Evolutionary conservation across 331 rosid species (phyloP).

Genomic region (Cydonia oblonga): DNA sequence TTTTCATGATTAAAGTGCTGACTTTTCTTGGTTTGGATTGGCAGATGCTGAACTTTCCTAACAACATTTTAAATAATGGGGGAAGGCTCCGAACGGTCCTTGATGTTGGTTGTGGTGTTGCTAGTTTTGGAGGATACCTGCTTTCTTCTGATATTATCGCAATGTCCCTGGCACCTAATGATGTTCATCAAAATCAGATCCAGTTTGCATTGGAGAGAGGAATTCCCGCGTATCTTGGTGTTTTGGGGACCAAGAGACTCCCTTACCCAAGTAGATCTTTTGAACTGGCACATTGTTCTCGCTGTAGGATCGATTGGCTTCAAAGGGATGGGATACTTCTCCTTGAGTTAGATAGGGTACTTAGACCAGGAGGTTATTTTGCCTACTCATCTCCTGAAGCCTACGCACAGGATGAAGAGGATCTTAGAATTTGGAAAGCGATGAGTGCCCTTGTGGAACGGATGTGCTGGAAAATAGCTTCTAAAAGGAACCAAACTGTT

Average conservation of each 20-base stretch:
- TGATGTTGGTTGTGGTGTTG: conserved; percentile 99
- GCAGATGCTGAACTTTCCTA: conserved; percentile 27
- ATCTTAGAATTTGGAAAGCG: conserved; percentile 84
- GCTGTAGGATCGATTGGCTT: conserved; percentile 99
- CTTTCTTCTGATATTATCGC: conserved; percentile 74
- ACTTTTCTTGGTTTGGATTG: conserved; percentile 4
- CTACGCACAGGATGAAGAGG: conserved; percentile 98
- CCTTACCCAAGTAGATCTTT: conserved; percentile 99
- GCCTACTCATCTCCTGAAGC: conserved; percentile 99
- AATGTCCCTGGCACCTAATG: conserved; percentile 98
- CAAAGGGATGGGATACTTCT: conserved; percentile 97
- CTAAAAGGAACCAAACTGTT: conserved; percentile 85
- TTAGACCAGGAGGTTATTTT: conserved; percentile 96
- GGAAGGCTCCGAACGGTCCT: conserved; percentile 53
- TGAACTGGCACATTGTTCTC: conserved; percentile 97
- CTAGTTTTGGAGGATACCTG: conserved; percentile 95
- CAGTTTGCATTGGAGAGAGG: conserved; percentile 99
- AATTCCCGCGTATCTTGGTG: conserved; percentile 95
- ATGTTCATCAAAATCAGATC: conserved; percentile 98
- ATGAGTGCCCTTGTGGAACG: conserved; percentile 88
- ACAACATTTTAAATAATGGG: conserved; percentile 14
- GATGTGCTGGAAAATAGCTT: conserved; percentile 92
- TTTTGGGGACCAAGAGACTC: conserved; percentile 90
- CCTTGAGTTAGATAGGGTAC: conserved; percentile 82
- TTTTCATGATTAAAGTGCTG: not conserved